Conservation (phyloP, 2,329 filamentous ascomycete species). For the Monosporascus sp. region DNA sequence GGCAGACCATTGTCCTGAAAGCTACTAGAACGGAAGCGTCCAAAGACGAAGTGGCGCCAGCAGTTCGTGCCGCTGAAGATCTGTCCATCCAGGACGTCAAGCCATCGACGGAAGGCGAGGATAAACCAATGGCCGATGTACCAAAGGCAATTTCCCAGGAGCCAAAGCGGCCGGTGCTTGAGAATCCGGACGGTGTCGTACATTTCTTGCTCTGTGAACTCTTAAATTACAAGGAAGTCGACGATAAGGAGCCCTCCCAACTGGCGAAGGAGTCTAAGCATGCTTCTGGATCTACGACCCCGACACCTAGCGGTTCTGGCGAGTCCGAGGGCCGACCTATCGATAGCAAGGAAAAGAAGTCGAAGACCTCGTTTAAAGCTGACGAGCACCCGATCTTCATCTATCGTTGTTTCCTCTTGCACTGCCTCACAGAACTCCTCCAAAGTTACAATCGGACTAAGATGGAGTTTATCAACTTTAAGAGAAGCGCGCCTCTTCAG, state of each 20-base stretch:
- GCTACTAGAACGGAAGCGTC: constrained; percentile 26
- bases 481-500: constrained; percentile 79
- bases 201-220: constrained; percentile 92
- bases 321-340: constrained; percentile 16
- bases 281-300: constrained; percentile 27
- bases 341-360: constrained; percentile 57
- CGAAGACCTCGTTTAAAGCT: constrained; percentile 75
- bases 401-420: constrained; percentile 90
- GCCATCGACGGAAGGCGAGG: constrained; percentile 52
- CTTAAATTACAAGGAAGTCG: constrained; percentile 85
- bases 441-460: constrained; percentile 92
- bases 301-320: constrained; percentile 26
- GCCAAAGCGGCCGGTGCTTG: constrained; percentile 75
- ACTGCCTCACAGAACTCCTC: constrained; percentile 84
- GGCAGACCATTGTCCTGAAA: constrained; percentile 38
- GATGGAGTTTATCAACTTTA: constrained; percentile 99
- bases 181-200: constrained; percentile 90
- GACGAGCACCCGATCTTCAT: constrained; percentile 95
- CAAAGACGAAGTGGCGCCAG: constrained; percentile 38
- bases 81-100: constrained; percentile 50
- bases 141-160: constrained; percentile 59
- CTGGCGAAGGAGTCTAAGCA: constrained; percentile 38
- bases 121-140: constrained; percentile 58
- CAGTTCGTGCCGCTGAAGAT: constrained; percentile 41
- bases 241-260: constrained; percentile 65